Evolutionary conservation across 2,329 filamentous ascomycete genomes (phyloP), one percentile per base, ranked within the genome.

Genomic region (Aureobasidium leucospermi): DNA sequence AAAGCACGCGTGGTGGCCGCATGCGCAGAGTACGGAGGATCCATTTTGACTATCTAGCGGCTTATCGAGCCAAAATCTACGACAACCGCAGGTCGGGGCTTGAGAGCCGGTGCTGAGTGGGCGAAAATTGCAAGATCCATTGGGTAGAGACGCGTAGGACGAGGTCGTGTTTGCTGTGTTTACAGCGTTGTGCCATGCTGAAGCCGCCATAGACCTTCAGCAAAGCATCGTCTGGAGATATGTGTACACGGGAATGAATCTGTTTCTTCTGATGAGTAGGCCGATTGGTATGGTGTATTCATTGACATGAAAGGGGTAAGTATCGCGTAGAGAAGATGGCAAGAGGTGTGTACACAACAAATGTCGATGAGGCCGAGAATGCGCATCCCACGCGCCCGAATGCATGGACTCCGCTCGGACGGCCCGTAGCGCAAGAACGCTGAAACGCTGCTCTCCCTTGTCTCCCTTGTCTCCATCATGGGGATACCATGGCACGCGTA

Each of bases 1-100:
- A 66, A 78, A 83, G 68, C 81, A 83, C 6, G 80, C 79, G 74
- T 83, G 81, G 67, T 83, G 81, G 42, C 78, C 78, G 65, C 81
- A 83, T 59, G 79, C 76, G 69, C 81, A 58, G 32, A 47, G 42
- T n/a, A 38, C 31, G 16, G 52, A 46, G 29, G 32, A 48, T 47
- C 32, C 42, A 47, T 58, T 39, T 15, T 58, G 55, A 58, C 43
- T 58, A 39, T 58, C 19, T 47, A 48, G 5, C 29, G 65, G 66
- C 57, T 69, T 62, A 59, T 71, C 67, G 62, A 68, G 67, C 77
- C 79, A 82, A 65, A 82, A 83, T 56, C 79, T 75, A 60, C 74
- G 73, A 68, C 81, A 83, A 46, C 79, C 79, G 70, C 81, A 83
- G 32, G 65, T 69, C 36, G 75, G 73, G 13, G 75, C 74, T 62